These are phyloP conservation scores for Mycena galopus DNA, from an alignment of 768 basidiomycete species.

Conservation along the genomic window DNA sequence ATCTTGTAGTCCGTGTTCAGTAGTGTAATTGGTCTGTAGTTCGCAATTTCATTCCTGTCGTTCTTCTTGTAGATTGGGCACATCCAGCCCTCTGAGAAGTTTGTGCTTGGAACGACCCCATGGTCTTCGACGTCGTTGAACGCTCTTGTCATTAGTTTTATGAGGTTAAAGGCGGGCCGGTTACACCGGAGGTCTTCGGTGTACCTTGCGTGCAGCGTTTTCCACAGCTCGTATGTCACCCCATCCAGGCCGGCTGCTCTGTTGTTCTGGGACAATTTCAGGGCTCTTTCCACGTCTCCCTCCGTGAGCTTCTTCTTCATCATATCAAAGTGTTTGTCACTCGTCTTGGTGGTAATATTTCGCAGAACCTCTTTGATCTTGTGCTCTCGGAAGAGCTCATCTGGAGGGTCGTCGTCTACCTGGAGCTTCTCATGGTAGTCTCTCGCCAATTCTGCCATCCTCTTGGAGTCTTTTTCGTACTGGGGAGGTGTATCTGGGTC, in stretches of 20 bases:
- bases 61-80: constrained; percentile 1
- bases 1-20: constrained; percentile 3
- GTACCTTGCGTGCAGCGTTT: background rate
- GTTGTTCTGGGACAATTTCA: background rate
- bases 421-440: background rate
- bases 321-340: background rate
- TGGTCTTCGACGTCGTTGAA: background rate
- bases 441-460: background rate
- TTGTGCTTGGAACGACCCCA: background rate
- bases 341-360: background rate
- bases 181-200: background rate
- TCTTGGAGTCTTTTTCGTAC: background rate
- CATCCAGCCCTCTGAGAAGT: background rate
- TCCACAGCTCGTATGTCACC: background rate
- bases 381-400: background rate
- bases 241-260: background rate
- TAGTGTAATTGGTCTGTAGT: constrained; percentile 7
- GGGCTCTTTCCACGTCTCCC: background rate
- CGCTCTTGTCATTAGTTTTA: background rate
- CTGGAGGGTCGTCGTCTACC: background rate
- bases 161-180: background rate
- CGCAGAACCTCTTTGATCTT: background rate
- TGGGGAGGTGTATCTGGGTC: background rate
- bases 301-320: background rate
- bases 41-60: background rate